These are phyloP conservation scores for Hemileccinum impolitum DNA, from an alignment of 768 basidiomycete species.

Conservation along the genomic window DNA sequence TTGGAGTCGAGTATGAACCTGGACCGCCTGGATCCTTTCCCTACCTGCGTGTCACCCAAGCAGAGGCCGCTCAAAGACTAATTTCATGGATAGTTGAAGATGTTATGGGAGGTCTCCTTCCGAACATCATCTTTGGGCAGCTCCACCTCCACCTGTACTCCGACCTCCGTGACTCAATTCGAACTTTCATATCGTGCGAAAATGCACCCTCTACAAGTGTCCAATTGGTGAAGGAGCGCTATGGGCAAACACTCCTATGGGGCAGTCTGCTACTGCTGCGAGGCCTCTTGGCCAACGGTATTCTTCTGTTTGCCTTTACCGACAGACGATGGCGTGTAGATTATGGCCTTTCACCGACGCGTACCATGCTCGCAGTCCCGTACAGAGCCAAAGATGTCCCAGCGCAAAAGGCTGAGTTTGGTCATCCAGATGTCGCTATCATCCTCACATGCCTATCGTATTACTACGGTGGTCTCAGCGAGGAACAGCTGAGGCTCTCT, in stretches of 20 bases:
- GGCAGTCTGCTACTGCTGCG: slow-evolving; percentile 40
- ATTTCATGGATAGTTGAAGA: slow-evolving; percentile 3
- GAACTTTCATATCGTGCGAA: slow-evolving; percentile 13
- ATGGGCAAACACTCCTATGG: slow-evolving; percentile 27
- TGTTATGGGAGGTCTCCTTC: slow-evolving; percentile 9
- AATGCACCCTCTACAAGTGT: not conserved
- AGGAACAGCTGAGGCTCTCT: slow-evolving; percentile 34
- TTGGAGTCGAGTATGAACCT: slow-evolving; percentile 2
- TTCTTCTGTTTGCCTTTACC: slow-evolving; percentile 37
- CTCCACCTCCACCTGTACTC: not conserved
- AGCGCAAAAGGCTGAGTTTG: slow-evolving; percentile 44
- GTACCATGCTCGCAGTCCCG: slow-evolving; percentile 49
- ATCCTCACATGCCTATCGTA: slow-evolving; percentile 46
- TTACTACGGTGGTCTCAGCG: slow-evolving; percentile 45
- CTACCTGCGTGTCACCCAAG: slow-evolving; percentile 12
- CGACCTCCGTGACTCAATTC: not conserved
- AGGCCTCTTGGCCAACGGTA: slow-evolving; percentile 41
- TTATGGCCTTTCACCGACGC: slow-evolving; percentile 42
- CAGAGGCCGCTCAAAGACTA: not conserved
- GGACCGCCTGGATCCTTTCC: slow-evolving; percentile 15
- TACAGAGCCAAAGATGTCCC: slow-evolving; percentile 54
- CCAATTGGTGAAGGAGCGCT: slow-evolving; percentile 2
- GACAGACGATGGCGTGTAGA: slow-evolving; percentile 49
- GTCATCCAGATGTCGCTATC: slow-evolving; percentile 49
- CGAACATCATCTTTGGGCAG: slow-evolving; percentile 12